Percentiles rank a stretch among this genome's conserved stretches.
Evolutionary conservation across 2,329 filamentous ascomycete genomes (phyloP).

Genomic region (Ceratocystis destructans): DNA sequence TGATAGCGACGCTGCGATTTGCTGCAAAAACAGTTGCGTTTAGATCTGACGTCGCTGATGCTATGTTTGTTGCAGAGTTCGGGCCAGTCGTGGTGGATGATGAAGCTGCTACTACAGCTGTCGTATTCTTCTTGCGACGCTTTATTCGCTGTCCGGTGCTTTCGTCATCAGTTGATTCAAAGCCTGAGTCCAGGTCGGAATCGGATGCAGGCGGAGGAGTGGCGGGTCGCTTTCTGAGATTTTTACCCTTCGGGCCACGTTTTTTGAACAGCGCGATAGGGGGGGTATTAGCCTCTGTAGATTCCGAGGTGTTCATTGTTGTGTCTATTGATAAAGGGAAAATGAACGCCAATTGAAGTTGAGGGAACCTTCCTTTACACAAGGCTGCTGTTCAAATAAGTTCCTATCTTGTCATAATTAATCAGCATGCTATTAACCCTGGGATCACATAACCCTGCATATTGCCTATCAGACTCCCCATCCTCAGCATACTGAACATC

Average conservation of each 20-base stretch:
- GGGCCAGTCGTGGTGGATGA: slow-evolving; percentile 19
- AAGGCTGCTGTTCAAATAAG: no score
- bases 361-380: no score
- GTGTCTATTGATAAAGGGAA: not conserved
- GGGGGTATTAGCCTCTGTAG: not conserved
- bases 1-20: slow-evolving; percentile 45
- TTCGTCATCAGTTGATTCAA: slow-evolving; percentile 11
- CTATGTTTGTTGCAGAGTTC: slow-evolving; percentile 4
- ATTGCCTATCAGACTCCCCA: no score
- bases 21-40: slow-evolving; percentile 43
- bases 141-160: slow-evolving; percentile 7
- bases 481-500: no score
- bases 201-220: slow-evolving; percentile 12
- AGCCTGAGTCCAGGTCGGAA: slow-evolving; percentile 12
- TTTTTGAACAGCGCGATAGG: slow-evolving; percentile 13
- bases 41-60: slow-evolving; percentile 27
- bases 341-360: not conserved
- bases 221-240: slow-evolving; percentile 14
- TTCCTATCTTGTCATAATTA: no score
- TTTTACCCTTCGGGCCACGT: slow-evolving; percentile 11
- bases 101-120: not conserved
- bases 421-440: no score
- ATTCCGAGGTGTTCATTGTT: not conserved
- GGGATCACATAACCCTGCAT: no score
- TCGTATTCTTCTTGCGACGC: slow-evolving; percentile 10